Evolutionary conservation across 2,329 filamentous ascomycete genomes (phyloP).

Genomic region (Fusarium albidum): DNA sequence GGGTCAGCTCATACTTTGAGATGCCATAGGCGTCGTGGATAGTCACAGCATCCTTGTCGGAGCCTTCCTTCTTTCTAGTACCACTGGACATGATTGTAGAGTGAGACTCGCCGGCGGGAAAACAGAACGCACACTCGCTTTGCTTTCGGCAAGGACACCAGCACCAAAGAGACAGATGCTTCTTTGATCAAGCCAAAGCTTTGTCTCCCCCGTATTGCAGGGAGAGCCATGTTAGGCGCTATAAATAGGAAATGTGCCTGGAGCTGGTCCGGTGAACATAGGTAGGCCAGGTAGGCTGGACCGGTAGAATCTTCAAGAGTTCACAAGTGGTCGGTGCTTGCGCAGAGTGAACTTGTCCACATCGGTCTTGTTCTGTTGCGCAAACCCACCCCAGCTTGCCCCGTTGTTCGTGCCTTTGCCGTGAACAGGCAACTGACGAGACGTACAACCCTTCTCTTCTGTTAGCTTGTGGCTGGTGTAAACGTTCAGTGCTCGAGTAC

Average conservation of each 20-base stretch:
- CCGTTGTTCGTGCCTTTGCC: slow-evolving; percentile 2
- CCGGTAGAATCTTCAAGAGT: background rate
- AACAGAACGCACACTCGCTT: slow-evolving; percentile 2
- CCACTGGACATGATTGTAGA: slow-evolving; percentile 15
- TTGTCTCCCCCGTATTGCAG: background rate
- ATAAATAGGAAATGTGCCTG: slow-evolving; percentile 21
- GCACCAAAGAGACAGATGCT: slow-evolving; percentile 3
- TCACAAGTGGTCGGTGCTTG: background rate
- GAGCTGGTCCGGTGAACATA: background rate
- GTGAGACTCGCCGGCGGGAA: background rate
- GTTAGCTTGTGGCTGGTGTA: slow-evolving; percentile 17
- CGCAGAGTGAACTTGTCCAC: slow-evolving; percentile 13
- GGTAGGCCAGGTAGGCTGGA: background rate
- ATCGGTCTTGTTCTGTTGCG: slow-evolving; percentile 1
- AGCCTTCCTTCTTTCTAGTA: background rate
- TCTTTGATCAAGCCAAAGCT: background rate
- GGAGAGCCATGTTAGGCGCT: background rate
- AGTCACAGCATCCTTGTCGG: background rate
- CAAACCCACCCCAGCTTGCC: background rate
- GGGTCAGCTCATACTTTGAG: slow-evolving; percentile 36
- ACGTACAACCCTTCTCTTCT: background rate
- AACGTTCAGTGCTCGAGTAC: background rate
- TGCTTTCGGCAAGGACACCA: slow-evolving; percentile 10
- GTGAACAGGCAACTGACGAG: slow-evolving; percentile 9
- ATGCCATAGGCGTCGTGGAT: slow-evolving; percentile 25